Evolutionary conservation across 352 stramenopile species (phyloP).

Genomic region (Globisporangium yorkense): DNA sequence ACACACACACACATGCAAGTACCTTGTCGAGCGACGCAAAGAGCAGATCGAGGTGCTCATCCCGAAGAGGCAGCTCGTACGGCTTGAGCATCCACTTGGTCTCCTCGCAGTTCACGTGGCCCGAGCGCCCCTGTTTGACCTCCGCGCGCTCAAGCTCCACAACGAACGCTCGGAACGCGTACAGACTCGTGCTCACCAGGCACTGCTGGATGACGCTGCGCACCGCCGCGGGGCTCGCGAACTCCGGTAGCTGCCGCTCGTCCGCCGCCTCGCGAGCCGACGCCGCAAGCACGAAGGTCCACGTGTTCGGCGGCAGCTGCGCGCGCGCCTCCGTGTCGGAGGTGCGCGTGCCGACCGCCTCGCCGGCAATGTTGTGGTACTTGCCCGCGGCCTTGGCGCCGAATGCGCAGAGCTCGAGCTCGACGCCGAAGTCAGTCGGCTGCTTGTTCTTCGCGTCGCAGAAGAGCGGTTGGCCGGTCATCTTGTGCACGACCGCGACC

Average conservation of each 20-base stretch:
- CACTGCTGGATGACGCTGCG: slow-evolving; percentile 49
- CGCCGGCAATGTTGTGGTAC: slow-evolving; percentile 59
- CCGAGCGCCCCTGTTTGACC: slow-evolving; percentile 25
- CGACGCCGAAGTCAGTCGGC: slow-evolving; percentile 73
- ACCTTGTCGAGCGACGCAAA: slow-evolving; percentile 69
- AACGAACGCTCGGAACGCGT: slow-evolving; percentile 51
- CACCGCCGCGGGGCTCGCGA: slow-evolving; percentile 33
- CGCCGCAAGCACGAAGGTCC: slow-evolving; percentile 52
- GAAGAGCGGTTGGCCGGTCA: slow-evolving; percentile 67
- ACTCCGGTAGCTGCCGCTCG: slow-evolving; percentile 33
- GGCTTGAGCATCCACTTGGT: slow-evolving; percentile 55
- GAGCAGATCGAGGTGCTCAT: slow-evolving; percentile 71
- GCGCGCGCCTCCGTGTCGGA: slow-evolving; percentile 56
- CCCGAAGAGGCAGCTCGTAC: slow-evolving; percentile 45
- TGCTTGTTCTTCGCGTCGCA: slow-evolving; percentile 49
- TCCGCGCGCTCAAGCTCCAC: slow-evolving; percentile 35
- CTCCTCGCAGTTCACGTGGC: slow-evolving; percentile 59
- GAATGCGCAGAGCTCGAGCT: slow-evolving; percentile 64
- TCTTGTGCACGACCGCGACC: slow-evolving; percentile 76
- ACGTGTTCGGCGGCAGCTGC: slow-evolving; percentile 49
- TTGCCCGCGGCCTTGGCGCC: slow-evolving; percentile 47
- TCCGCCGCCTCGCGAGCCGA: slow-evolving; percentile 35
- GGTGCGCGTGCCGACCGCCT: slow-evolving; percentile 50
- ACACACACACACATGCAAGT: background rate
- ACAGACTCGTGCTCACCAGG: slow-evolving; percentile 48